phyloP scores from a whole-genome alignment of 179 eudicot species.

The Patellifolia procumbens region DNA sequence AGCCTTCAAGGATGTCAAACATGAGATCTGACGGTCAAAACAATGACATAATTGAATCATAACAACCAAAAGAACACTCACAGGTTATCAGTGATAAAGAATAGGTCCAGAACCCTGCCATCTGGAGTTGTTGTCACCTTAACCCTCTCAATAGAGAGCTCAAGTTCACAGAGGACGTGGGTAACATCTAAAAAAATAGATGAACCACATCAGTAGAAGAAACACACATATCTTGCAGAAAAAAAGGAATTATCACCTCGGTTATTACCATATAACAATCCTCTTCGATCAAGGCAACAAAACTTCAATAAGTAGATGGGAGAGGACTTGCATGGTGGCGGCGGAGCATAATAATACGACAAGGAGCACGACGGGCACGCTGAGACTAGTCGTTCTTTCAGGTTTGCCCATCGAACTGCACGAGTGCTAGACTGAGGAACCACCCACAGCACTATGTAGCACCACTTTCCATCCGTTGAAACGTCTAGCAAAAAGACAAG shows the following conservation, averaged over 20 bases:
- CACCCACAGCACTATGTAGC: constrained; percentile 76
- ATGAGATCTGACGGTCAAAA: not conserved
- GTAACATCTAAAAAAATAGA: constrained; percentile 60
- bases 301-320: constrained; percentile 57
- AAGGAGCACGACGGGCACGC: constrained; percentile 62
- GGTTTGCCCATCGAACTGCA: constrained; percentile 52
- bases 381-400: constrained; percentile 57
- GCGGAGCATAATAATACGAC: constrained; percentile 53
- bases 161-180: constrained; percentile 65
- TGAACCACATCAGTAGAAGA: constrained; percentile 7
- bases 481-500: constrained; percentile 49
- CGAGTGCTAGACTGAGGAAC: constrained; percentile 50
- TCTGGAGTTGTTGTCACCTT: constrained; percentile 89
- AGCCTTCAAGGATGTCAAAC: not conserved
- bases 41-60: not conserved
- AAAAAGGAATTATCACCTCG: not conserved
- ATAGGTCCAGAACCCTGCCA: constrained; percentile 73
- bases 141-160: constrained; percentile 68
- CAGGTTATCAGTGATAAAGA: constrained; percentile 79
- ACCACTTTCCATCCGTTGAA: constrained; percentile 91
- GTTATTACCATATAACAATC: constrained; percentile 64
- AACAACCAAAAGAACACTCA: constrained; percentile 38
- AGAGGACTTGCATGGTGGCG: constrained; percentile 46
- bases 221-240: constrained; percentile 5
- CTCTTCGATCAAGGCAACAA: constrained; percentile 68